Conservation (phyloP, 164 flowering plant species). For the Liquidambar formosana region DNA sequence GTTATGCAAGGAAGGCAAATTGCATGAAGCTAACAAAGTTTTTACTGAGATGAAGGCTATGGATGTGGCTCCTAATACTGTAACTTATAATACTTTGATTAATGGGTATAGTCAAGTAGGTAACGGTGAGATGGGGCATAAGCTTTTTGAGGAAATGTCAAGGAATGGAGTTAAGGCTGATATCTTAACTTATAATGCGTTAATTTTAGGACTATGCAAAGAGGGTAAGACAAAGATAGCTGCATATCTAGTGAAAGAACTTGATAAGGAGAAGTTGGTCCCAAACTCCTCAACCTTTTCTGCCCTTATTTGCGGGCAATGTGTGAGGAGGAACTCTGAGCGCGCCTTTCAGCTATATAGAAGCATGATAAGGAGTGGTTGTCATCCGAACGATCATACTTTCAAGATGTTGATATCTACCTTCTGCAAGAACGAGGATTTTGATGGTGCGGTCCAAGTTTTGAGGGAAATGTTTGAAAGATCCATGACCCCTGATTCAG, state of each 20-base stretch:
- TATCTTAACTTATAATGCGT: constrained; percentile 77
- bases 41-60: constrained; percentile 70
- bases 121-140: constrained; percentile 58
- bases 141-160: constrained; percentile 76
- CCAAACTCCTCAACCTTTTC: constrained; percentile 84
- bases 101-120: constrained; percentile 62
- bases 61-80: constrained; percentile 53
- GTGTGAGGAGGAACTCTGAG: constrained; percentile 62
- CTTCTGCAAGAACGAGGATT: constrained; percentile 66
- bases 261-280: constrained; percentile 55
- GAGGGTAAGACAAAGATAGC: constrained; percentile 90
- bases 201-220: constrained; percentile 76
- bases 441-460: constrained; percentile 65
- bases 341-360: constrained; percentile 68
- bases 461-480: constrained; percentile 64
- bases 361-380: constrained; percentile 75
- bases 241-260: constrained; percentile 65
- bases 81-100: constrained; percentile 81
- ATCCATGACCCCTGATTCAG: constrained; percentile 43
- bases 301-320: constrained; percentile 81
- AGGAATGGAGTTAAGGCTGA: constrained; percentile 55
- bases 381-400: constrained; percentile 55
- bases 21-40: constrained; percentile 62
- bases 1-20: constrained; percentile 70
- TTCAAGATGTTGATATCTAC: constrained; percentile 55